Conservation (phyloP, 495 filamentous ascomycete genomes). For the Penicillium chermesinum region DNA sequence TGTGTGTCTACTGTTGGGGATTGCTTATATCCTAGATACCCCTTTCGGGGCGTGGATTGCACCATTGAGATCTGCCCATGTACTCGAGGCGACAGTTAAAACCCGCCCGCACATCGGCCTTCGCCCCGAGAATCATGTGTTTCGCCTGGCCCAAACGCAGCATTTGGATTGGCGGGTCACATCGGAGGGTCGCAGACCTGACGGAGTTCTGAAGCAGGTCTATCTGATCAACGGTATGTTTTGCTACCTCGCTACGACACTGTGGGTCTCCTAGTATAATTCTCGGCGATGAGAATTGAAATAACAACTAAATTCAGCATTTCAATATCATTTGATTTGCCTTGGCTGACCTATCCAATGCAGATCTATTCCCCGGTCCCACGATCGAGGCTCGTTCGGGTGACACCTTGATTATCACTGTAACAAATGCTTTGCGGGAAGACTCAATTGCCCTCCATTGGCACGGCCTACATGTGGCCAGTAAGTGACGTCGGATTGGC, state of each 20-base stretch:
- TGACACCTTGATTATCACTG: constrained; percentile 64
- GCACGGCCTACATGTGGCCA: constrained; percentile 65
- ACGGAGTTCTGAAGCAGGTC: constrained; percentile 38
- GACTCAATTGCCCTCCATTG: constrained; percentile 70
- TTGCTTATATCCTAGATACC: constrained; percentile 13
- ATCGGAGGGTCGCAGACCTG: constrained; percentile 28
- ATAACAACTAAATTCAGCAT: no score
- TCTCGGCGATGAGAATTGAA: no score
- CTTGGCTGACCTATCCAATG: not conserved
- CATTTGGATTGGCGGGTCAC: constrained; percentile 33
- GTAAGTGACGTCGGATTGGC: constrained; percentile 27
- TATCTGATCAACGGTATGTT: constrained; percentile 35
- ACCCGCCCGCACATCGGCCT: constrained; percentile 27
- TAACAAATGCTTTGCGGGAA: constrained; percentile 63
- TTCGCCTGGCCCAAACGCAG: constrained; percentile 27
- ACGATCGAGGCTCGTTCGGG: constrained; percentile 45
- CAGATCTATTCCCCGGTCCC: constrained; percentile 36
- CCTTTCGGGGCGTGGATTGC: not conserved
- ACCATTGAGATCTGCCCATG: not conserved
- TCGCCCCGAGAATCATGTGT: constrained; percentile 37
- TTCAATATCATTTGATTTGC: not conserved
- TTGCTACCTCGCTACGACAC: not conserved
- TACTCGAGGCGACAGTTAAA: not conserved
- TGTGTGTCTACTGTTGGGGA: constrained; percentile 10
- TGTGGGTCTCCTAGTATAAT: not conserved